phyloP scores from a whole-genome alignment of 495 filamentous ascomycete species.

The Penicillium salamii region DNA sequence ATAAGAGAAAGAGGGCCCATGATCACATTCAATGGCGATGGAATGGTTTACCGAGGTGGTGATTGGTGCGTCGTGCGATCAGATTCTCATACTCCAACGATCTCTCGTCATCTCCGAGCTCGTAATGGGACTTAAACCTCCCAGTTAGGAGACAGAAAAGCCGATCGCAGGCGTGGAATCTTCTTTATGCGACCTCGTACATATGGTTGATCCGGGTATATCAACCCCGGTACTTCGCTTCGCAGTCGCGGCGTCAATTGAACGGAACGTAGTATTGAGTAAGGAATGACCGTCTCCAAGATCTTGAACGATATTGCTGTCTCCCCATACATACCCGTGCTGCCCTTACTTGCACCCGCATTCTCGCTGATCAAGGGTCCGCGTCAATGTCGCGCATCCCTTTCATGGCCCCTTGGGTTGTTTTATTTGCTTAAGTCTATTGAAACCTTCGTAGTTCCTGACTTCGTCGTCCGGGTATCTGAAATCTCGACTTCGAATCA shows the following conservation, averaged over 20 bases:
- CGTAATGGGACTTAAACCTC: constrained; percentile 9
- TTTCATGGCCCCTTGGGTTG: constrained; percentile 21
- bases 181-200: constrained; percentile 6
- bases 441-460: constrained; percentile 5
- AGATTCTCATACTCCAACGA: not conserved
- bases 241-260: too few species aligned
- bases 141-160: constrained; percentile 6
- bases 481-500: not conserved
- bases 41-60: constrained; percentile 6
- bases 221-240: constrained; percentile 5
- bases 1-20: not conserved
- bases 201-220: too few species aligned
- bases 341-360: constrained; percentile 28
- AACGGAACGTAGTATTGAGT: constrained; percentile 16
- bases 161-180: not conserved
- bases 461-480: not conserved
- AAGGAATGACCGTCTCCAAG: constrained; percentile 19
- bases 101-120: constrained; percentile 18
- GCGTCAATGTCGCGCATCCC: constrained; percentile 33
- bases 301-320: constrained; percentile 1
- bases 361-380: constrained; percentile 28
- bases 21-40: not conserved
- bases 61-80: constrained; percentile 13
- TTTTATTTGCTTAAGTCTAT: constrained; percentile 18
- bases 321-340: constrained; percentile 17